Evolutionary conservation across 2,329 filamentous ascomycete genomes (phyloP).

Genomic region (Bipolaris bicolor): DNA sequence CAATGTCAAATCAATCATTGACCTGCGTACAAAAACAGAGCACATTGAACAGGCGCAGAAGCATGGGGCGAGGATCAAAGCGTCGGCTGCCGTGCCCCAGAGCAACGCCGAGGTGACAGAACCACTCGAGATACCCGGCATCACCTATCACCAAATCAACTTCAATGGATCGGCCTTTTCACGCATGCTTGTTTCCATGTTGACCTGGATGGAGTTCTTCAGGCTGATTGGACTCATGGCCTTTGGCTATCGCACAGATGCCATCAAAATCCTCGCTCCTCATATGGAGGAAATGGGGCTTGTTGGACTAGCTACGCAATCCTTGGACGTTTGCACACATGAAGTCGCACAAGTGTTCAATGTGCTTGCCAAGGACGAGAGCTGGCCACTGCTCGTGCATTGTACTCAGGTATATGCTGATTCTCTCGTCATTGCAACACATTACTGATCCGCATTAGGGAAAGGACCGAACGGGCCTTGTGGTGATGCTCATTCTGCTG

Average conservation of each 20-base stretch:
- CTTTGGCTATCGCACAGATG: constrained; percentile 70
- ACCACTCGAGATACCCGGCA: constrained; percentile 66
- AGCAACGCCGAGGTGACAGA: constrained; percentile 60
- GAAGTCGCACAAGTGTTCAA: constrained; percentile 65
- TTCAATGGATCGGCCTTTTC: constrained; percentile 77
- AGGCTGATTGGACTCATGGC: constrained; percentile 68
- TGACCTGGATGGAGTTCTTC: constrained; percentile 70
- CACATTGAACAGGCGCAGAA: constrained; percentile 72
- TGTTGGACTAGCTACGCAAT: constrained; percentile 71
- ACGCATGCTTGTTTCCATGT: constrained; percentile 67
- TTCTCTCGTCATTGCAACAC: too few species aligned
- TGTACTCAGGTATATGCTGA: constrained; percentile 64
- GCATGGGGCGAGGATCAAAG: constrained; percentile 56
- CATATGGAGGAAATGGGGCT: constrained; percentile 76
- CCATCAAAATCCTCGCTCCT: constrained; percentile 70
- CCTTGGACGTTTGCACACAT: constrained; percentile 68
- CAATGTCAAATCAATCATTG: constrained; percentile 74
- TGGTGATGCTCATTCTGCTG: constrained; percentile 71
- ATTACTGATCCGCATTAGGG: constrained; percentile 57
- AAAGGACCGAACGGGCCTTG: constrained; percentile 81
- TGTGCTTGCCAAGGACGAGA: constrained; percentile 54
- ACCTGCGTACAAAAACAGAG: constrained; percentile 80
- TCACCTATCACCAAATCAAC: constrained; percentile 71
- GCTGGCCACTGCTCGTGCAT: constrained; percentile 73
- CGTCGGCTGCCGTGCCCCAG: constrained; percentile 53